Evolutionary conservation across 495 filamentous ascomycete genomes (phyloP).

Genomic region (Aspergillus taichungensis): DNA sequence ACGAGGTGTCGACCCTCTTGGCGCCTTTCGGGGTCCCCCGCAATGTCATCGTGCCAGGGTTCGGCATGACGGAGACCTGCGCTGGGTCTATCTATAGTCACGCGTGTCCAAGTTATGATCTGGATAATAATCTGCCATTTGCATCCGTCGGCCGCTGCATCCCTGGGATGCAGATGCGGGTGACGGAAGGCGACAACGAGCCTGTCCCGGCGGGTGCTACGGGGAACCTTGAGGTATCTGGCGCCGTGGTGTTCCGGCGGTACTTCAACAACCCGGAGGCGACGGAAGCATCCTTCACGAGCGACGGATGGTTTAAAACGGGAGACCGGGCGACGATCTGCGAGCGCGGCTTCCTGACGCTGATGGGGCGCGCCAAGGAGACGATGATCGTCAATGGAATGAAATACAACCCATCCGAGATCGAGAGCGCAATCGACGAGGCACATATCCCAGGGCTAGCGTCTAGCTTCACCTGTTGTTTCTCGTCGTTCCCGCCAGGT

Average conservation of each 20-base stretch:
- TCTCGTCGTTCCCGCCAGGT: conserved; percentile 17
- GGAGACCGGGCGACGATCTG: conserved; percentile 63
- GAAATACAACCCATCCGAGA: conserved; percentile 33
- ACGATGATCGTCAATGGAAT: conserved; percentile 47
- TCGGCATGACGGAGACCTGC: conserved; percentile 53
- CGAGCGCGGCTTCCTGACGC: conserved; percentile 44
- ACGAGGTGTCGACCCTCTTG: conserved; percentile 21
- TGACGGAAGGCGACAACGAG: conserved; percentile 10
- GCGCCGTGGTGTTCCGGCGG: conserved; percentile 63
- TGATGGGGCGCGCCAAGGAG: conserved; percentile 47
- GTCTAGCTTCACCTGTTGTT: conserved; percentile 18
- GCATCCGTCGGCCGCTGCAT: conserved; percentile 35
- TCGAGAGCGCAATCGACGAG: conserved; percentile 37
- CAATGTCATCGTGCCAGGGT: conserved; percentile 36
- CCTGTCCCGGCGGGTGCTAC: neutral
- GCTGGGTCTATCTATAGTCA: conserved; percentile 36
- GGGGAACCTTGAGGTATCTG: conserved; percentile 21
- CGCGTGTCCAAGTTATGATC: conserved; percentile 28
- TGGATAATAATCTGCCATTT: conserved; percentile 12
- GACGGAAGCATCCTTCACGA: conserved; percentile 55
- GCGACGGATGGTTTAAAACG: conserved; percentile 76
- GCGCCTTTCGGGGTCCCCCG: conserved; percentile 19
- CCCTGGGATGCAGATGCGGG: conserved; percentile 32
- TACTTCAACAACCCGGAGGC: conserved; percentile 64
- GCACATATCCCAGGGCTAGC: conserved; percentile 20